Evolutionary conservation across 352 stramenopile species (phyloP), one percentile per base, ranked within the genome.

Genomic region (Chrysophaeum taylorii): DNA sequence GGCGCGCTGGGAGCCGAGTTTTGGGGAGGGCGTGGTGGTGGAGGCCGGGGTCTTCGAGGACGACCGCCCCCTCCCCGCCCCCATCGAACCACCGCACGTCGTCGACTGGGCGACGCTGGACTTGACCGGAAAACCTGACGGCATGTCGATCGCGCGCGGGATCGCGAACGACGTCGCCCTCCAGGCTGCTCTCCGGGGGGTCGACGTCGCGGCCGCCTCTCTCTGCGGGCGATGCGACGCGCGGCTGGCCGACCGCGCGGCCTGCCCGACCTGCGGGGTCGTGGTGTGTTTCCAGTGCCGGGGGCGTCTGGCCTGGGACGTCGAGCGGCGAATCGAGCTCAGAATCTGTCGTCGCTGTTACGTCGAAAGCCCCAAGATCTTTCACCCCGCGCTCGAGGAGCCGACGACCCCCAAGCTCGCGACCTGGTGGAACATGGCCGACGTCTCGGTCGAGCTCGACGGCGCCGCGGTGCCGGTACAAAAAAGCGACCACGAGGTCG

Each of bases 261-360:
- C 48, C 39, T 73, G 63, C 61, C 39, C 52, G 31, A 38, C 54
- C 39, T 78, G 73, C 70, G 73, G 63, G 0, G 71, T 75, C 42
- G 71, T 78, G 25, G 73, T 48, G 21, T 78, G 73, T 62, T 41
- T 25, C 21, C 27, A 37, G 18, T 78, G 73, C 50, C 70, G 73
- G 23, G 62, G 23, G 41, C 72, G 74, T 29, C 25, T 70, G 21
- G 73, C 77, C 23, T 78, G 53, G 29, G 73, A 77, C 35, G 70
- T 76, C 18, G 72, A 73, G 27, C 64, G 54, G 21, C 29, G 64
- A 23, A n/a, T 57, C 16, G 41, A 62, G 2, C 21, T 77, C 45
- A 45, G 43, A 25, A 63, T 78, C 37, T 78, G 73, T 68, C 38
- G 61, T 43, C 73, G 77, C 43, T 78, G 73, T 35, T 78, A 78